These are phyloP conservation scores for Aphanomyces stellatus DNA, from an alignment of 352 stramenopile species.

Conservation along the genomic window DNA sequence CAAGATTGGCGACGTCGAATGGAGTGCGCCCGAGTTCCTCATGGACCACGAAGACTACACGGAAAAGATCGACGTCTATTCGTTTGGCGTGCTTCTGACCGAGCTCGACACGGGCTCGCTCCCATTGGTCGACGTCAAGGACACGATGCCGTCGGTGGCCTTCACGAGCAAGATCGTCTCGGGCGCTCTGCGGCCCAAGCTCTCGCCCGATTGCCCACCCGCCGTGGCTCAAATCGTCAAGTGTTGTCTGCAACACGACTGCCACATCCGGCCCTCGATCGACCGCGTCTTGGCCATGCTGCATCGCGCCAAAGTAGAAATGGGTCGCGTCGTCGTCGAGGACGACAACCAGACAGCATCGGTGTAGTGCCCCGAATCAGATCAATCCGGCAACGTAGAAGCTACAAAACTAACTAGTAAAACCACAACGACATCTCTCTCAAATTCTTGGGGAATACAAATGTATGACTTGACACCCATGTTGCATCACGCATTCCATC, in stretches of 20 bases:
- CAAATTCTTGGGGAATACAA: too few relatives aligned
- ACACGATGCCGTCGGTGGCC: constrained; percentile 31
- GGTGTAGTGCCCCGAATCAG: background rate
- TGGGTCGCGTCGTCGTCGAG: too few relatives aligned
- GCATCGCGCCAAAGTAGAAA: background rate
- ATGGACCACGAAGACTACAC: constrained; percentile 17
- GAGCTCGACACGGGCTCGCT: constrained; percentile 7
- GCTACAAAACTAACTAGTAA: too few relatives aligned
- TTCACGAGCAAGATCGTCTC: constrained; percentile 20
- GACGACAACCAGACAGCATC: background rate
- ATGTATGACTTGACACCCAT: too few relatives aligned
- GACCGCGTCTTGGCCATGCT: background rate
- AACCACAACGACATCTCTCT: too few relatives aligned
- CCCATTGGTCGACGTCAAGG: constrained; percentile 22
- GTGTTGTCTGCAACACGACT: constrained; percentile 2
- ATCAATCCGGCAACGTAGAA: too few relatives aligned
- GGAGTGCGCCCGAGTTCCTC: constrained; percentile 7
- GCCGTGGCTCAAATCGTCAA: background rate
- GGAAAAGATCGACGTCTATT: constrained; percentile 11
- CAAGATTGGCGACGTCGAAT: background rate
- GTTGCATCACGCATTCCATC: too few relatives aligned
- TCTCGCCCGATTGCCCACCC: background rate
- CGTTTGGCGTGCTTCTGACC: constrained; percentile 6
- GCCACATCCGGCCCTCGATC: background rate
- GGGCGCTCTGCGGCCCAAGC: background rate